Conservation (phyloP, 2,329 filamentous ascomycete genomes). For the Pyricularia sp. region DNA sequence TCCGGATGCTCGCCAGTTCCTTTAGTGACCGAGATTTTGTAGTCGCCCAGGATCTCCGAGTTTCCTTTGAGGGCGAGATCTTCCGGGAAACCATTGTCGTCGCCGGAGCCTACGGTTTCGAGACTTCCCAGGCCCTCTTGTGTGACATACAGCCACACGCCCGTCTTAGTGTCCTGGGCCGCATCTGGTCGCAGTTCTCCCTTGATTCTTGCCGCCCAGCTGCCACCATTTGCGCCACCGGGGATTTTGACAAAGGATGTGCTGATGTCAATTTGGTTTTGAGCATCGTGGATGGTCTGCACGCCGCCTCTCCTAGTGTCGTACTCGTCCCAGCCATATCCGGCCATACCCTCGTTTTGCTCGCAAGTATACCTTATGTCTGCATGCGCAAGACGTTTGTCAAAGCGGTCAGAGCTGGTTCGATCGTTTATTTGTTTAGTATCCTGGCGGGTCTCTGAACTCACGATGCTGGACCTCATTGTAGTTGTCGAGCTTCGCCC, state of each 20-base stretch:
- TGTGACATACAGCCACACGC: slow-evolving; percentile 72
- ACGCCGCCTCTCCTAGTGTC: slow-evolving; percentile 80
- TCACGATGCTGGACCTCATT: slow-evolving; percentile 9
- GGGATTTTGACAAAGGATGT: slow-evolving; percentile 92
- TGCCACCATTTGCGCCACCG: slow-evolving; percentile 67
- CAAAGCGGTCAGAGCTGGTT: neutral
- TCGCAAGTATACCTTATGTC: slow-evolving; percentile 92
- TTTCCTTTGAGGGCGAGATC: slow-evolving; percentile 64
- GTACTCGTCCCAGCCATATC: slow-evolving; percentile 97
- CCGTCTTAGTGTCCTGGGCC: slow-evolving; percentile 58
- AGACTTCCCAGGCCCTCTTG: slow-evolving; percentile 69
- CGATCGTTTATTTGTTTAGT: neutral
- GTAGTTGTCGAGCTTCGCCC: slow-evolving; percentile 78
- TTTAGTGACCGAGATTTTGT: slow-evolving; percentile 67
- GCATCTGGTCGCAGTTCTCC: slow-evolving; percentile 67
- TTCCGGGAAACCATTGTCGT: slow-evolving; percentile 37
- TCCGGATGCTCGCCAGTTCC: slow-evolving; percentile 53
- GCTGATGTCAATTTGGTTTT: slow-evolving; percentile 81
- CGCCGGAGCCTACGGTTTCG: slow-evolving; percentile 43
- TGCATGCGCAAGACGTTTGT: slow-evolving; percentile 24
- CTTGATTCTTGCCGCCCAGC: slow-evolving; percentile 84
- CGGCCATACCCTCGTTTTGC: slow-evolving; percentile 85
- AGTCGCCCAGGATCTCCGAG: slow-evolving; percentile 66
- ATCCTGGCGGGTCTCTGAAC: neutral
- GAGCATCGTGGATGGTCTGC: slow-evolving; percentile 83